Evolutionary conservation across 306 rosid genomes (phyloP).

Genomic region (Malus sieversii): DNA sequence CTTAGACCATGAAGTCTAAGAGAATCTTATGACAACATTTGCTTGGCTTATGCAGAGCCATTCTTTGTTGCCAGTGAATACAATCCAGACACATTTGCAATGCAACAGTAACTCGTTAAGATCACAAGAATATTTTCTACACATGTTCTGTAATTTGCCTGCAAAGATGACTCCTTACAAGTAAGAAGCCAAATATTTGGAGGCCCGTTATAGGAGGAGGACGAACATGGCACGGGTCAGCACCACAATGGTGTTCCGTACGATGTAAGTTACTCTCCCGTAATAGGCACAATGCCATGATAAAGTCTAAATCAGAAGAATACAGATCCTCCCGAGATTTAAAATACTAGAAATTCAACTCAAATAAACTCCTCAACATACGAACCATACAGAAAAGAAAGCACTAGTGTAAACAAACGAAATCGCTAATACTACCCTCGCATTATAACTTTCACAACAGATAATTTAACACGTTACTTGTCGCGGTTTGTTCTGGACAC

Average conservation of each 20-base stretch:
- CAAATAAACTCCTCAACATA: constrained; percentile 29
- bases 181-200: background rate
- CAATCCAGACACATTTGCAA: too few species aligned
- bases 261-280: too few species aligned
- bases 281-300: background rate
- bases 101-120: too few species aligned
- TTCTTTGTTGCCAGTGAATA: background rate
- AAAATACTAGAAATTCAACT: constrained; percentile 25
- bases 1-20: too few species aligned
- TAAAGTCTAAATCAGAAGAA: constrained; percentile 15
- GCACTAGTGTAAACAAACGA: constrained; percentile 7
- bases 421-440: constrained; percentile 18
- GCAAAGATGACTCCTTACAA: background rate
- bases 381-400: constrained; percentile 23
- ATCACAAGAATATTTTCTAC: too few species aligned
- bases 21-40: background rate
- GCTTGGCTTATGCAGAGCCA: background rate
- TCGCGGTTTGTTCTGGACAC: constrained; percentile 16
- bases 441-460: constrained; percentile 27
- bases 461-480: constrained; percentile 5
- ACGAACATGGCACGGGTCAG: too few species aligned
- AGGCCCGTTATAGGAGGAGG: too few species aligned
- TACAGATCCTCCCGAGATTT: constrained; percentile 5
- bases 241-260: too few species aligned
- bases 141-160: background rate